A percentile compares a stretch with the other conserved stretches of the same genome.
Conservation (phyloP, 2,329 filamentous ascomycete genomes). For the Sporothrix curviconia region DNA sequence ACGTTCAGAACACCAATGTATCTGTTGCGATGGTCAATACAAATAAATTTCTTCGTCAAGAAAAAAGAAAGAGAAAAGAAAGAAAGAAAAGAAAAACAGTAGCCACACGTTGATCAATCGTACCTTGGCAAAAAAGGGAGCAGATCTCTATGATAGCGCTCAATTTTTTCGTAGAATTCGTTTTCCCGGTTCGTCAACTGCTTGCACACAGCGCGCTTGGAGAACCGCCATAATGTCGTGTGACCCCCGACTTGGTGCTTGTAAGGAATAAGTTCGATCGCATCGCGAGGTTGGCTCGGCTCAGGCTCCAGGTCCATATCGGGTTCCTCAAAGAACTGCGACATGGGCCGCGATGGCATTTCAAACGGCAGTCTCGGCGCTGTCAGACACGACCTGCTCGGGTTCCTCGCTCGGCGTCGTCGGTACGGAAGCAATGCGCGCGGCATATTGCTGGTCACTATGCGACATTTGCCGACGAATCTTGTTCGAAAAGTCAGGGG, state of each 20-base stretch:
- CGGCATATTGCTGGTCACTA: constrained; percentile 14
- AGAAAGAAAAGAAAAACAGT: constrained; percentile 11
- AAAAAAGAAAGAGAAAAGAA: neutral
- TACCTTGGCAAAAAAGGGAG: constrained; percentile 85
- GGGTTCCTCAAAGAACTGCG: constrained; percentile 41
- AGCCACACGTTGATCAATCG: constrained; percentile 11
- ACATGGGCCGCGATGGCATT: constrained; percentile 33
- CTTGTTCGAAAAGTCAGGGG: constrained; percentile 6
- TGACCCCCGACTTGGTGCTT: constrained; percentile 96
- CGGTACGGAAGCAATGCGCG: constrained; percentile 12
- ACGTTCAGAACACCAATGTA: constrained; percentile 97
- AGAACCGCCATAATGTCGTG: constrained; percentile 93
- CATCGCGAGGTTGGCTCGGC: constrained; percentile 63
- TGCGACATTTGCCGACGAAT: constrained; percentile 14
- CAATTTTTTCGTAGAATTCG: constrained; percentile 96
- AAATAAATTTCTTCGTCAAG: neutral
- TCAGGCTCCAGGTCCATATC: constrained; percentile 46
- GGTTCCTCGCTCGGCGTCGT: constrained; percentile 27
- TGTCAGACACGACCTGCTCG: constrained; percentile 35
- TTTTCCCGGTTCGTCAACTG: constrained; percentile 97
- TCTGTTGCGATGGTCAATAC: constrained; percentile 37
- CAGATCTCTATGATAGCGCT: constrained; percentile 82
- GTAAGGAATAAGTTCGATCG: constrained; percentile 94
- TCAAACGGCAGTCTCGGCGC: constrained; percentile 23
- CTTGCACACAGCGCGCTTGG: constrained; percentile 90